phyloP scores from a whole-genome alignment of 2,329 filamentous ascomycete species.

The Sarocladiaceae sp. region DNA sequence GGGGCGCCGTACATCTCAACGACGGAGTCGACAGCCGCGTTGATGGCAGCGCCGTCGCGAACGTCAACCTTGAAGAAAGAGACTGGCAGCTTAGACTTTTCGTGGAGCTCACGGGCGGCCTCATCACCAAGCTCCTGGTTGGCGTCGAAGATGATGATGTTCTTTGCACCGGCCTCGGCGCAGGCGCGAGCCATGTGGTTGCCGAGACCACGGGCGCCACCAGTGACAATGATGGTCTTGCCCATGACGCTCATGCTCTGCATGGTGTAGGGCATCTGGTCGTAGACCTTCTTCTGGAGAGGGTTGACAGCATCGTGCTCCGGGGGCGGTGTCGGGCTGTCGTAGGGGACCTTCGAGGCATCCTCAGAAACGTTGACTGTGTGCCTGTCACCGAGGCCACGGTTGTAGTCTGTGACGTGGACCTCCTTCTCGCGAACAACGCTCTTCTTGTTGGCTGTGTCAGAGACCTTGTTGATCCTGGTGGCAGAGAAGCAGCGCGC shows the following conservation, averaged over 20 bases:
- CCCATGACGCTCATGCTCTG: slow-evolving; percentile 62
- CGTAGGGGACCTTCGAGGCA: slow-evolving; percentile 35
- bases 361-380: slow-evolving; percentile 44
- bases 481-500: slow-evolving; percentile 28
- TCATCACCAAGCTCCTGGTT: slow-evolving; percentile 69
- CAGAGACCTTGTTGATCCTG: slow-evolving; percentile 24
- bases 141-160: slow-evolving; percentile 69
- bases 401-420: slow-evolving; percentile 47
- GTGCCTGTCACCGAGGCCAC: slow-evolving; percentile 47
- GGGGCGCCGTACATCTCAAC: slow-evolving; percentile 61
- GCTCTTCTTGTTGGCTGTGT: slow-evolving; percentile 40
- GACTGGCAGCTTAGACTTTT: slow-evolving; percentile 66
- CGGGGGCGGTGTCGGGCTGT: slow-evolving; percentile 29
- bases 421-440: slow-evolving; percentile 52
- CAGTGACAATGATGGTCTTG: slow-evolving; percentile 68
- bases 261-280: slow-evolving; percentile 56
- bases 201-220: slow-evolving; percentile 69
- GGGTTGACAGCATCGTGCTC: slow-evolving; percentile 45
- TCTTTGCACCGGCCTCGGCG: slow-evolving; percentile 68
- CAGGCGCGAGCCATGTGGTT: slow-evolving; percentile 75
- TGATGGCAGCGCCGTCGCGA: slow-evolving; percentile 63
- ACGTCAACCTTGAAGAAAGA: slow-evolving; percentile 77
- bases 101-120: slow-evolving; percentile 61
- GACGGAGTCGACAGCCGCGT: slow-evolving; percentile 61
- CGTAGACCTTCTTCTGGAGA: slow-evolving; percentile 46